Evolutionary conservation across 1,139 yeast genomes (phyloP), one percentile per base, ranked within the genome.

Genomic region (Pneumocystis oryctolagi): DNA sequence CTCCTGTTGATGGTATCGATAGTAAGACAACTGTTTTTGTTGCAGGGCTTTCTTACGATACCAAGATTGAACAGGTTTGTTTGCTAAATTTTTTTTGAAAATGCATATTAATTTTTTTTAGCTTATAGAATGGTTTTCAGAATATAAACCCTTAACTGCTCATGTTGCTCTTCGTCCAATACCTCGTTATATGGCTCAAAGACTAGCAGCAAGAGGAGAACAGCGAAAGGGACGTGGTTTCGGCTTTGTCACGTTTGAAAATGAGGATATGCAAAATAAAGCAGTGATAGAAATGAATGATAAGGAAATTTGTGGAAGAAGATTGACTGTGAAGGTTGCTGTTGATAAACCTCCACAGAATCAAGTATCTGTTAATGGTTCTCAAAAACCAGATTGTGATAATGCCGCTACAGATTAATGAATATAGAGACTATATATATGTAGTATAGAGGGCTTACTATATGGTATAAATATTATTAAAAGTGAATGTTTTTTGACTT

Each of bases 1-100:
- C 69, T 14, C 65, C 61, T 57, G 64, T 64, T 37, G 70, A 67
- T 32, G 68, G 69, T 61, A 63, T 60, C 61, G 71, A 74, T 20
- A 79, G 85, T 0, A 69, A 72, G 5, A 80, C 80, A 66, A 81
- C 86, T 1, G 73, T 84, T 18, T 83, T 78, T 68, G 78, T 84
- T 60, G 74, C 79, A 5, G 78, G 76, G 47, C 73, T 84, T 62
- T 77, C 80, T 53, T 73, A 69, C 34, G 71, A 68, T 28, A 67
- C 72, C 58, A 71, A 74, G 25, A 66, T 67, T 30, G 76, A 71
- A 25, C 70, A 70, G 61, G 64, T 73, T 60, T 65, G 63, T 62
- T 59, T 12, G 66, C 57, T n/a, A n/a, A n/a, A n/a, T 20, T 60
- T 63, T 59, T 60, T 60, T 55, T 58, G 60, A 40, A 61, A 32